Evolutionary conservation across 2,329 filamentous ascomycete species (phyloP).

Genomic region (Hymenoscyphus infarciens): DNA sequence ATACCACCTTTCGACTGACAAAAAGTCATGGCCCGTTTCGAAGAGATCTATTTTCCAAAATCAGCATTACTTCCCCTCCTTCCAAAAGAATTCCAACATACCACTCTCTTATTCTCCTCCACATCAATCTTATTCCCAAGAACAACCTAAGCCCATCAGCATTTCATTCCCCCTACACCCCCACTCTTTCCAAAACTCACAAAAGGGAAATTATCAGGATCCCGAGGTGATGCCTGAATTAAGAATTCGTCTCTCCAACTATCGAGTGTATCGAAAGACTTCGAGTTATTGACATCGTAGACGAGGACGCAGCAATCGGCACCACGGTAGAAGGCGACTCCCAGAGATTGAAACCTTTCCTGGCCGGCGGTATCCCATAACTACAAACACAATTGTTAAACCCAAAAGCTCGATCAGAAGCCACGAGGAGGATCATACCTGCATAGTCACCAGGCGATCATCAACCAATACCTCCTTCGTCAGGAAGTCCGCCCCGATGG

Average conservation of each 20-base stretch:
- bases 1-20: slow-evolving; percentile 97
- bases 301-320: slow-evolving; percentile 98
- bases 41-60: slow-evolving; percentile 64
- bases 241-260: slow-evolving; percentile 98
- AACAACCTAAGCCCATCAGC: slow-evolving; percentile 61
- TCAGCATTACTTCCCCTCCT: slow-evolving; percentile 23
- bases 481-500: slow-evolving; percentile 96
- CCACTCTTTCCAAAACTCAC: slow-evolving; percentile 51
- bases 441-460: slow-evolving; percentile 97
- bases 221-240: slow-evolving; percentile 93
- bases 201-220: slow-evolving; percentile 97
- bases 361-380: slow-evolving; percentile 98
- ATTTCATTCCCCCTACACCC: slow-evolving; percentile 9
- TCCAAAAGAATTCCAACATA: slow-evolving; percentile 39
- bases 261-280: slow-evolving; percentile 97
- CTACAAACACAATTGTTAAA: no score
- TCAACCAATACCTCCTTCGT: slow-evolving; percentile 98
- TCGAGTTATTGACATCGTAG: slow-evolving; percentile 98
- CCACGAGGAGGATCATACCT: slow-evolving; percentile 59
- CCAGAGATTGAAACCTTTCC: slow-evolving; percentile 94
- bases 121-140: slow-evolving; percentile 99
- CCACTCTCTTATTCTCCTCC: slow-evolving; percentile 94
- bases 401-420: no score
- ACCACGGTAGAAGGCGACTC: slow-evolving; percentile 94
- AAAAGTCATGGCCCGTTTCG: slow-evolving; percentile 94